These are phyloP conservation scores for Lumnitzera littorea DNA, from an alignment of 345 rosid genomes.

Conservation along the genomic window DNA sequence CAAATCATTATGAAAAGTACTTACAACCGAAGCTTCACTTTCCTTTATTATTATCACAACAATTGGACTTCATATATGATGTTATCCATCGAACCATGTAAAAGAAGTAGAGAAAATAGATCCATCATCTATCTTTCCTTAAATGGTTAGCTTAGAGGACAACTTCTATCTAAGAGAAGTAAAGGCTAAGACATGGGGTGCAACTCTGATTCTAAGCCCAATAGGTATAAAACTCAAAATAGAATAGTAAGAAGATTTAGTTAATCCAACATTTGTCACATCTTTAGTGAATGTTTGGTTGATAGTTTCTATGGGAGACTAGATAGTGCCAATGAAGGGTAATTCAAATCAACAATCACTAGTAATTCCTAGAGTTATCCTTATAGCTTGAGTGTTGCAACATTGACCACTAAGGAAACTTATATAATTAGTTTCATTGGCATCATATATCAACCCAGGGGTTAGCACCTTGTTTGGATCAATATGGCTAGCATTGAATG, in stretches of 20 bases:
- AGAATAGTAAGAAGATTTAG: conserved; percentile 18
- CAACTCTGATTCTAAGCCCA: conserved; percentile 14
- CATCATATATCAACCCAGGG: conserved; percentile 40
- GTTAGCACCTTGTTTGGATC: conserved; percentile 18
- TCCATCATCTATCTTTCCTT: conserved; percentile 5
- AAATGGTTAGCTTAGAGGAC: conserved; percentile 11
- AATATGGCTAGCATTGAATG: conserved; percentile 32
- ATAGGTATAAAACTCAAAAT: conserved; percentile 1
- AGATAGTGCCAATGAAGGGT: conserved; percentile 25
- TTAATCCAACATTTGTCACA: conserved; percentile 25
- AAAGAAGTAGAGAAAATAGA: conserved; percentile 14
- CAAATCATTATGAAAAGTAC: too few relatives aligned
- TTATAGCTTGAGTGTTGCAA: conserved; percentile 17
- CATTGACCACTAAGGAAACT: conserved; percentile 38
- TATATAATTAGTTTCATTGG: conserved; percentile 24
- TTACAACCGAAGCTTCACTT: too few relatives aligned
- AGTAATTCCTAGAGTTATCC: too few relatives aligned
- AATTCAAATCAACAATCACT: conserved; percentile 26
- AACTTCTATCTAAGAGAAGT: conserved; percentile 12
- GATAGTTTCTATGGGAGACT: not conserved
- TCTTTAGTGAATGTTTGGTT: conserved; percentile 11
- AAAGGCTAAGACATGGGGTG: conserved; percentile 13
- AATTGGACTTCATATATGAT: conserved; percentile 26
- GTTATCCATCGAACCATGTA: conserved; percentile 28
- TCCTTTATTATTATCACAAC: not conserved